Conservation (phyloP, 2,329 filamentous ascomycete genomes). For the Colletotrichum siamense region DNA sequence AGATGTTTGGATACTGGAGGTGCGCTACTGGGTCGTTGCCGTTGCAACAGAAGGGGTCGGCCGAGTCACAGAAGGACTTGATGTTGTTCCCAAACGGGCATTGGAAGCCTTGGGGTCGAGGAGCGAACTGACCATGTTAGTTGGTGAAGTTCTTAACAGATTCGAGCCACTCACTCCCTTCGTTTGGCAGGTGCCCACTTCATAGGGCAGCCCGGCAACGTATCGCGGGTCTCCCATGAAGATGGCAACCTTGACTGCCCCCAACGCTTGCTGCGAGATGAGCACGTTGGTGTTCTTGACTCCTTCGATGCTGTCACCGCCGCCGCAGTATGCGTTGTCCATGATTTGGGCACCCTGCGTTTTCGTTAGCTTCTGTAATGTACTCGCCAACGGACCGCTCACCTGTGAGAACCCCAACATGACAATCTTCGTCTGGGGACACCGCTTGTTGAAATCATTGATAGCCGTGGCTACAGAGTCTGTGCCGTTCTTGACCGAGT, state of each 20-base stretch:
- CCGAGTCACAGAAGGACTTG: slow-evolving; percentile 64
- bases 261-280: slow-evolving; percentile 51
- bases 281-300: slow-evolving; percentile 47
- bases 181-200: slow-evolving; percentile 63
- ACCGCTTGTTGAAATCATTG: slow-evolving; percentile 60
- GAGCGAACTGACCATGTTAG: slow-evolving; percentile 51
- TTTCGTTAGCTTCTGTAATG: background rate
- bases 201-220: slow-evolving; percentile 58
- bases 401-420: slow-evolving; percentile 69
- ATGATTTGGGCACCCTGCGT: slow-evolving; percentile 65
- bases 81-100: slow-evolving; percentile 61
- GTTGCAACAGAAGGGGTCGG: slow-evolving; percentile 68
- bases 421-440: slow-evolving; percentile 63
- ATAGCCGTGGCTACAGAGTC: slow-evolving; percentile 64
- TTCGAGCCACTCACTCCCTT: slow-evolving; percentile 53
- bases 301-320: slow-evolving; percentile 52
- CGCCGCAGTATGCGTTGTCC: slow-evolving; percentile 69
- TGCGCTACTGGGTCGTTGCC: slow-evolving; percentile 60
- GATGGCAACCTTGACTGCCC: slow-evolving; percentile 66
- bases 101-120: slow-evolving; percentile 57
- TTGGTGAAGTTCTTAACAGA: background rate
- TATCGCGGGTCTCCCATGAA: slow-evolving; percentile 70
- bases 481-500: slow-evolving; percentile 63
- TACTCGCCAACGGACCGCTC: slow-evolving; percentile 1
- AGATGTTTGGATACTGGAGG: slow-evolving; percentile 28